Percentiles rank a stretch among this genome's conserved stretches.
Conservation (phyloP, 352 stramenopile genomes). For the Nothophytophthora sp. region DNA sequence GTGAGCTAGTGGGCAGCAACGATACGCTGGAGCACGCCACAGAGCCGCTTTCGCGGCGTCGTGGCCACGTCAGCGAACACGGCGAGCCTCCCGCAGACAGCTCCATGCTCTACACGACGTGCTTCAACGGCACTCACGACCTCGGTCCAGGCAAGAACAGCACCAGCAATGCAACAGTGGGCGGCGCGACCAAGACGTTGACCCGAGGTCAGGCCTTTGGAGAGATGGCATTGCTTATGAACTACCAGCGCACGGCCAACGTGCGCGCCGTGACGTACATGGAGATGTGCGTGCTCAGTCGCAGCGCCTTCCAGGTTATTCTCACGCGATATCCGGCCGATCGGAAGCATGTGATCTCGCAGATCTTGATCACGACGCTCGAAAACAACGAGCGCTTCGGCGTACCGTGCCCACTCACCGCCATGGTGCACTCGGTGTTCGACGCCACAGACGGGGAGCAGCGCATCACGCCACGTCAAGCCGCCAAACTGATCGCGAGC, state of each 20-base stretch:
- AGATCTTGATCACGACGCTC: constrained; percentile 36
- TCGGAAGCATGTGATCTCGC: constrained; percentile 28
- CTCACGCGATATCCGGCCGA: constrained; percentile 32
- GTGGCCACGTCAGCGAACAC: constrained; percentile 7
- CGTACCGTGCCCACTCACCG: constrained; percentile 24
- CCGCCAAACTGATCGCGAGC: constrained; percentile 20
- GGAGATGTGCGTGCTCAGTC: constrained; percentile 47
- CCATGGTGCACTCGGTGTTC: constrained; percentile 28
- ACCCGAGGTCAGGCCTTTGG: constrained; percentile 43
- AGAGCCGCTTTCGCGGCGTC: constrained; percentile 17
- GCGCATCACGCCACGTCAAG: constrained; percentile 19
- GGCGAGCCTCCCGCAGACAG: constrained; percentile 11
- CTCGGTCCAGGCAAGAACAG: neutral
- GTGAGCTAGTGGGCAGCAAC: constrained; percentile 31
- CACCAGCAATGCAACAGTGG: neutral
- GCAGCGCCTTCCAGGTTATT: constrained; percentile 31
- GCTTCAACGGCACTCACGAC: constrained; percentile 19
- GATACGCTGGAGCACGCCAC: constrained; percentile 26
- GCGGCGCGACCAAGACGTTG: constrained; percentile 11
- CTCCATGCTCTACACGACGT: constrained; percentile 23
- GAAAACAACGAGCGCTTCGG: constrained; percentile 33
- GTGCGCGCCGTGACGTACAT: constrained; percentile 43
- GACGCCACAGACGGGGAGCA: constrained; percentile 8
- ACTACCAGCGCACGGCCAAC: constrained; percentile 44
- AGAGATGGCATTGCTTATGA: constrained; percentile 51